Base-by-base conservation (phyloP, 331 rosid genomes). In the Quercus phellos region DNA sequence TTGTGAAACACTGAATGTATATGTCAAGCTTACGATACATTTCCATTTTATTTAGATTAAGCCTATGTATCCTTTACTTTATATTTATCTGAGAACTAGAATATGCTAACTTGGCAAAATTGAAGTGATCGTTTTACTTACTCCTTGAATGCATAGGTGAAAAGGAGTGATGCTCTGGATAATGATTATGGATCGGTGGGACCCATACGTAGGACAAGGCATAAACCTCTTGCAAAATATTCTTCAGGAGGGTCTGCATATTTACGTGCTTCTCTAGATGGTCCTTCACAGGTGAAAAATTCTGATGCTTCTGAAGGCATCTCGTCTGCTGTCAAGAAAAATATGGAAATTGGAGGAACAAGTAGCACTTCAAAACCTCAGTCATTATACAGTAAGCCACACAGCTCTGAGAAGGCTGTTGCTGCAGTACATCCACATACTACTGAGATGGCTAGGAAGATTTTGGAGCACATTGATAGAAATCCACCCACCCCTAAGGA, bases 401-500 rank as follows among this genome's bases (percentile, higher is more conserved):
- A 51, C 75, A 77, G 70, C 74, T 84, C 82, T 73, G 81, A 82
- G 75, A 73, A 59, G 12, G 78, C 90, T 63, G 71, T 43, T 61
- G 92, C 87, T 38, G 81, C 84, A 0, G 90, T 88, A 54, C 96
- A 83, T 83, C 88, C 83, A 77, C 92, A 85, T 78, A 78, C 92
- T 55, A 85, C 89, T 84, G 90, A 84, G 86, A 84, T 94, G 86
- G 97, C 97, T 42, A 88, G 89, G 88, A 83, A 89, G 75, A 94
- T 94, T 75, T 83, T 94, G 85, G 97, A 94, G 75, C 98, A 89
- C 78, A 77, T 92, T 59, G 90, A 87, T 79, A 87, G 97, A 92
- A 88, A 79, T 74, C 66, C 81, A 5, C 89, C 97, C 53, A 92
- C 97, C 72, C 93, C 94, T 22, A 92, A 80, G 76, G 92, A 89